Base-by-base conservation (phyloP, 148 eudicot genomes). In the Silene conica region DNA sequence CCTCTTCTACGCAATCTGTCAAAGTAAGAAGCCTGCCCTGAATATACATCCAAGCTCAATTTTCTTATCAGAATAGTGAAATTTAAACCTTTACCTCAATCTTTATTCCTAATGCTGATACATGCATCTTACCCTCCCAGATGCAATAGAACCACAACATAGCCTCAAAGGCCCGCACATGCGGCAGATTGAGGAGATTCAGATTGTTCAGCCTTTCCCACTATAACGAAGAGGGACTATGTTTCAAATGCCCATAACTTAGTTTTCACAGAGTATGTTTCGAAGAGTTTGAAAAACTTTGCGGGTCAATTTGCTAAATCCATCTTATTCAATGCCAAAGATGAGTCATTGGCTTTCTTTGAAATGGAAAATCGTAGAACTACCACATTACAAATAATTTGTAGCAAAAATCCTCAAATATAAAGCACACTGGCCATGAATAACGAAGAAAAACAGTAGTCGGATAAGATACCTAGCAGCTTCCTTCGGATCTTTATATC, bases 401-500 rank as follows among this genome's bases (percentile, higher is more conserved):
- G 55, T 50, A 18, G 4, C 16, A 18, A 18, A 31, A 15, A 3
- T 5, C 43, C 43, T 67, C 25, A 8, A 23, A 21, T 48, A 67
- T 48, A 67, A 13, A 50, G 6, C 21, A 25, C 1, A 13, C 34
- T 6, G 9, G 38, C 34, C 20, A 46, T 20, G n/a, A 18, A 6
- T 65, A 28, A 7, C 21, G 2, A 65, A 65, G 3, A 69, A 22
- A 14, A 6, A 50, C 60, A 28, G 56, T 52, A 38, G 20, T 46
- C 57, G 11, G 71, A 74, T 54, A 52, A 73, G 12, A 59, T 85
- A 95, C 96, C 96, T 92, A 48, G 84, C 80, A 71, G 96, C 99
- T 83, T 86, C 87, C 86, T 89, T 92, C 73, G 93, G 90, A 78
- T 63, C 81, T 28, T 83, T 45, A 76, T 85, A 92, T 60, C 63